These are phyloP conservation scores for Saccharomycopsis hybrid DNA, from an alignment of 1,139 yeast species.

Conservation along the genomic window DNA sequence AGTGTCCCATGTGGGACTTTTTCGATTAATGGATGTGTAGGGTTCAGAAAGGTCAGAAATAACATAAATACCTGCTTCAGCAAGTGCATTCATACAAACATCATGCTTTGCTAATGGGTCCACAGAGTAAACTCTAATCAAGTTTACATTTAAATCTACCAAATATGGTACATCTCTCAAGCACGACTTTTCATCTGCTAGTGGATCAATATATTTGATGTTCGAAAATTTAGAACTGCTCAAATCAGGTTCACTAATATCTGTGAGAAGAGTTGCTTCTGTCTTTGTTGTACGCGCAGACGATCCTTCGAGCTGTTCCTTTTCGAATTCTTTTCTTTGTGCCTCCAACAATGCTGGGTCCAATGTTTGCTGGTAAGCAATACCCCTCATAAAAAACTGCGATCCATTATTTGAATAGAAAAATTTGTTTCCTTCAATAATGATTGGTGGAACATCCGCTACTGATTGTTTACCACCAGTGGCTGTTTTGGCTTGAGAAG, in stretches of 20 bases:
- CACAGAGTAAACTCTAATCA: slow-evolving; percentile 69
- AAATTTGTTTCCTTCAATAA: slow-evolving; percentile 60
- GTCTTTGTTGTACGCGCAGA: too few relatives aligned
- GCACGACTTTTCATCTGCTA: slow-evolving; percentile 62
- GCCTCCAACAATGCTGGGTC: slow-evolving; percentile 3
- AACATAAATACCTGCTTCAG: slow-evolving; percentile 74
- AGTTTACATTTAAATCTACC: slow-evolving; percentile 53
- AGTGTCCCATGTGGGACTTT: slow-evolving; percentile 50
- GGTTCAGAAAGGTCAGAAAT: slow-evolving; percentile 73
- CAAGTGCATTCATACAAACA: slow-evolving; percentile 57
- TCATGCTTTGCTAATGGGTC: slow-evolving; percentile 62
- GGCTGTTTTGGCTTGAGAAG: too few relatives aligned
- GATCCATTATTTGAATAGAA: slow-evolving; percentile 67
- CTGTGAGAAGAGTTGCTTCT: too few relatives aligned
- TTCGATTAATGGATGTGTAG: slow-evolving; percentile 54
- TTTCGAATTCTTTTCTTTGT: slow-evolving; percentile 6
- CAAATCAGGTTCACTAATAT: too few relatives aligned
- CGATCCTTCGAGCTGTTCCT: slow-evolving; percentile 1
- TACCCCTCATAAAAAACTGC: slow-evolving; percentile 68
- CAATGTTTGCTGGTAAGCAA: slow-evolving; percentile 55
- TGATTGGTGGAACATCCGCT: slow-evolving; percentile 40
- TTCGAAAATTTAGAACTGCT: neutral
- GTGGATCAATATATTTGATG: slow-evolving; percentile 46
- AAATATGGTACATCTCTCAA: slow-evolving; percentile 72
- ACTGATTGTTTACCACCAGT: slow-evolving; percentile 43